Conservation (phyloP, 2,329 filamentous ascomycete genomes). For the Beauveria bassiana region DNA sequence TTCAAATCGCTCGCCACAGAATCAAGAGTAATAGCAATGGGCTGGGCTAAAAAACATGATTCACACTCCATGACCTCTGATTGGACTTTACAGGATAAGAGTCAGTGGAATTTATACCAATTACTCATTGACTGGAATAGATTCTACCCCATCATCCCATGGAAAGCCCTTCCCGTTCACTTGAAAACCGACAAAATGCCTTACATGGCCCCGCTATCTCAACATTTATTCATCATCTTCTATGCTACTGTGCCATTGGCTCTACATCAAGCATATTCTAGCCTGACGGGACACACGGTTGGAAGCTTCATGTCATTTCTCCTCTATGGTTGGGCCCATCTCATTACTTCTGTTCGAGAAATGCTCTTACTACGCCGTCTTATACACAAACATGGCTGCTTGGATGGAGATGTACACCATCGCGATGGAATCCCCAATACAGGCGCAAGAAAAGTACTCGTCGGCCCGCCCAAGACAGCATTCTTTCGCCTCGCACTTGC, state of each 20-base stretch:
- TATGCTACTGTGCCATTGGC: conserved; percentile 20
- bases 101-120: no score
- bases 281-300: conserved; percentile 10
- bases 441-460: conserved; percentile 17
- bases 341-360: conserved; percentile 21
- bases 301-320: conserved; percentile 3
- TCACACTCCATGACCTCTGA: no score
- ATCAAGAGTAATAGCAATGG: no score
- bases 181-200: conserved; percentile 26
- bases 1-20: no score
- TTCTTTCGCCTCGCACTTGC: background rate
- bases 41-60: no score
- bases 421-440: conserved; percentile 28
- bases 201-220: conserved; percentile 19
- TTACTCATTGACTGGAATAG: no score
- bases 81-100: no score
- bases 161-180: conserved; percentile 19
- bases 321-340: conserved; percentile 6
- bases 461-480: conserved; percentile 11
- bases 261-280: conserved; percentile 15
- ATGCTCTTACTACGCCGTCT: conserved; percentile 22
- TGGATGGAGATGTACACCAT: conserved; percentile 24
- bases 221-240: conserved; percentile 24
- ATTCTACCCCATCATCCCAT: no score
- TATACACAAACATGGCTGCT: conserved; percentile 22